Conservation (phyloP, 768 basidiomycete species). For the Chlorophyllum brunneum region DNA sequence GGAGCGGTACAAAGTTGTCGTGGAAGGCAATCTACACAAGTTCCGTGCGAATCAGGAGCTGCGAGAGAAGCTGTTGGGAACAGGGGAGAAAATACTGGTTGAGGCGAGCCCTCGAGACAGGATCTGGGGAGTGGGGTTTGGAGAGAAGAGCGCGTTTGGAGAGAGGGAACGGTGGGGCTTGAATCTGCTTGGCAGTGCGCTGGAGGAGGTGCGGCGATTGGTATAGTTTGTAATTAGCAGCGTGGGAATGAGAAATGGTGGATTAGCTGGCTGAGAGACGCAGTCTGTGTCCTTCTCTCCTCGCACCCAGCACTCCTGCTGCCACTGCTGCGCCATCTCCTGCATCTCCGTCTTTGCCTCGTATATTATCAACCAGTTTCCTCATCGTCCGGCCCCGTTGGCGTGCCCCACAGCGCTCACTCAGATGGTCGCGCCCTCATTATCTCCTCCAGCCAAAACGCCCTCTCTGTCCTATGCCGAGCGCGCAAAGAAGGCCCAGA, state of each 20-base stretch:
- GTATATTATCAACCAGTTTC: neutral
- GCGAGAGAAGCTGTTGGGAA: constrained; percentile 37
- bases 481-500: constrained; percentile 46
- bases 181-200: constrained; percentile 51
- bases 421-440: constrained; percentile 21
- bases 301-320: neutral
- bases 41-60: constrained; percentile 46
- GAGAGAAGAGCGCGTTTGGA: constrained; percentile 42
- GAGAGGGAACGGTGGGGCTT: constrained; percentile 45
- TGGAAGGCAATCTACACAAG: constrained; percentile 51
- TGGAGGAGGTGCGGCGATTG: constrained; percentile 37
- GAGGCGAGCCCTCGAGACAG: constrained; percentile 58
- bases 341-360: neutral
- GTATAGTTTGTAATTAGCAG: constrained; percentile 13
- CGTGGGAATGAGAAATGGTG: constrained; percentile 17
- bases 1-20: constrained; percentile 45
- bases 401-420: constrained; percentile 6
- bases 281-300: constrained; percentile 8
- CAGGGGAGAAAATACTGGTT: constrained; percentile 44
- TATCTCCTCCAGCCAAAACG: constrained; percentile 17
- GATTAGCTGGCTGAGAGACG: constrained; percentile 11
- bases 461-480: constrained; percentile 56
- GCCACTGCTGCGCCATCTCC: neutral
- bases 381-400: constrained; percentile 11
- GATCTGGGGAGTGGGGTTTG: constrained; percentile 64